These are phyloP conservation scores for Pterocarpus macrocarpus DNA, from an alignment of 306 rosid species.

Conservation along the genomic window DNA sequence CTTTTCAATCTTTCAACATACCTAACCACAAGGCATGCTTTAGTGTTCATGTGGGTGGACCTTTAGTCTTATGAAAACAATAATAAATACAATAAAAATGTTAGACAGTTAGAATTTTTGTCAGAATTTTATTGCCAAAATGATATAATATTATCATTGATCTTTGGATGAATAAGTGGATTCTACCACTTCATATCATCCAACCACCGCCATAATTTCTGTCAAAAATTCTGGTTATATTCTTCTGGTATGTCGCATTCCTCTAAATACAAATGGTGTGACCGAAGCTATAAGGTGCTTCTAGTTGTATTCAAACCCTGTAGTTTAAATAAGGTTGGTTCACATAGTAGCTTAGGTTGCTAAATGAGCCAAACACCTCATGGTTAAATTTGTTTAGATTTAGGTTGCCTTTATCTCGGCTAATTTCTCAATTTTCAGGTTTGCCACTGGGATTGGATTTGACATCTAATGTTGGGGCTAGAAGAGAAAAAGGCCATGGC, in stretches of 20 bases:
- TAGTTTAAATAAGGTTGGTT: background rate
- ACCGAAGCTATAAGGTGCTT: background rate
- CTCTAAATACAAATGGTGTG: background rate
- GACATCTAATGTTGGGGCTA: slow-evolving; percentile 52
- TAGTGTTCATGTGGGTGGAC: background rate
- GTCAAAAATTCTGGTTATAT: too few relatives aligned
- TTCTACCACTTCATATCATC: too few relatives aligned
- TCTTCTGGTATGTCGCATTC: too few relatives aligned
- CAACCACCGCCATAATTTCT: too few relatives aligned
- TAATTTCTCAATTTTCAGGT: slow-evolving; percentile 54
- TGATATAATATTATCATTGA: too few relatives aligned
- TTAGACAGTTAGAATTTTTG: too few relatives aligned
- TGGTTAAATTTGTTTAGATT: slow-evolving; percentile 33
- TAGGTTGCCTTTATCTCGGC: slow-evolving; percentile 20
- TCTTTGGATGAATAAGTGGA: too few relatives aligned
- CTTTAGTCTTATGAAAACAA: background rate
- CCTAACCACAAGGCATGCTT: background rate
- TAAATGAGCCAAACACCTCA: background rate
- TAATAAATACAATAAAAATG: too few relatives aligned
- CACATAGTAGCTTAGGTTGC: background rate
- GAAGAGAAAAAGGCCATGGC: slow-evolving; percentile 60
- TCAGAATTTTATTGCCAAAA: too few relatives aligned
- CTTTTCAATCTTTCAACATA: too few relatives aligned
- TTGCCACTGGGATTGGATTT: slow-evolving; percentile 70
- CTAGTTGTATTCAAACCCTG: background rate